Evolutionary conservation across 2,329 filamentous ascomycete species (phyloP), one percentile per base, ranked within the genome.

Genomic region (Trichothecium sympodiale): DNA sequence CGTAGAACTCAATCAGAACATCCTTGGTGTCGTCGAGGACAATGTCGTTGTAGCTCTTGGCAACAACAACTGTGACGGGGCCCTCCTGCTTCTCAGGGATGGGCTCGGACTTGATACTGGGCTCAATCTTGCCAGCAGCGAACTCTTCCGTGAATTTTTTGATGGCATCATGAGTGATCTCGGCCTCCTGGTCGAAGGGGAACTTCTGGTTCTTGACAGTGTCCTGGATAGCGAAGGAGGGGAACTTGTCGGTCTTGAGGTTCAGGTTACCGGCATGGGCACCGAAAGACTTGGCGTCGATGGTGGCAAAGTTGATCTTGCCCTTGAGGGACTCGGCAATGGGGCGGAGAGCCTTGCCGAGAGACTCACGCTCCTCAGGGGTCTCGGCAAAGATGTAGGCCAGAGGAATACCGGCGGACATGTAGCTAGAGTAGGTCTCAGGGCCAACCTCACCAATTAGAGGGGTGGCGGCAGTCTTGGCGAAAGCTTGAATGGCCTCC

Each of bases 371-470:
- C 74, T 94, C 87, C 67, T 96, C 89, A 18, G 74, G 59, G 31
- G 83, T 88, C 69, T 95, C 88, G 45, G 89, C 80, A 64, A 98
- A 96, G 66, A 98, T 94, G 69, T 96, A 98, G 46, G 87, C 91
- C 44, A 98, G 80, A 42, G 91, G 91, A 48, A 96, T 73, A 47
- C 85, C 87, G 49, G 89, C 76, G 37, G 80, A 77, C 83, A 96
- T 98, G 74, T 98, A 98, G 55, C 74, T 77, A 42, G 83, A 74
- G 70, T 98, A 98, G 46, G 91, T 98, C 63, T 96, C 91, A 43
- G 91, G 91, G 51, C 89, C 89, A 50, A 98, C 83, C 69, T 95
- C 91, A 43, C 91, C 91, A 46, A 98, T 80, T 52, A 98, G 71
- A 45, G 91, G 91, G 41, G 83, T 94, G 48, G 88, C 79, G 41